A percentile compares a stretch with the other conserved stretches of the same genome.
phyloP scores from a whole-genome alignment of 441 rosid species.

The Arabidopsis lyrata region DNA sequence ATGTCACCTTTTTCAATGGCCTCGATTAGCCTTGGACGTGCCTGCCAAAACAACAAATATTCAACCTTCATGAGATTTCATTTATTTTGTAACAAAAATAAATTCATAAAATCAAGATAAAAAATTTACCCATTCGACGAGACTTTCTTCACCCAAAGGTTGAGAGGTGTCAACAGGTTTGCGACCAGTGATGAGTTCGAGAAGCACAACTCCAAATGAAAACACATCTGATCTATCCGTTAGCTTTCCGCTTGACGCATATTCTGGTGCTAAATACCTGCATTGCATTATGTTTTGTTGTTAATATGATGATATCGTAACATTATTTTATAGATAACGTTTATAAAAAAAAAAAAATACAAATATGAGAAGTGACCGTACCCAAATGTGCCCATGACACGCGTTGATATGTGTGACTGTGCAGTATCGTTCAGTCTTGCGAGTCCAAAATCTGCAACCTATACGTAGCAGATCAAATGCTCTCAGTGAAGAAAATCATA shows the following conservation, averaged over 20 bases:
- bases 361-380: constrained; percentile 38
- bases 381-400: constrained; percentile 98
- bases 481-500: constrained; percentile 16
- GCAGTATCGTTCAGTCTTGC: constrained; percentile 74
- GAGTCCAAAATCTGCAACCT: constrained; percentile 97
- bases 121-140: constrained; percentile 85
- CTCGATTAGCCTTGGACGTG: constrained; percentile 71
- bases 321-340: neutral
- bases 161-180: constrained; percentile 79
- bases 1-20: constrained; percentile 75
- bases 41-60: constrained; percentile 49
- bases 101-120: neutral
- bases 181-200: constrained; percentile 85
- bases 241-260: constrained; percentile 87
- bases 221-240: constrained; percentile 89
- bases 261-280: constrained; percentile 92
- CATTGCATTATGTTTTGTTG: constrained; percentile 7
- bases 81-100: too few relatives aligned
- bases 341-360: too few relatives aligned
- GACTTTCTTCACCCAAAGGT: constrained; percentile 88
- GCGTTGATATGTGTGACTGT: constrained; percentile 84
- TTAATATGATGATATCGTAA: neutral
- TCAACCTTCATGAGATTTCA: too few relatives aligned
- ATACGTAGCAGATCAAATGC: constrained; percentile 31
- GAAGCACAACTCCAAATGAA: constrained; percentile 89